Conservation (phyloP, 2,329 filamentous ascomycete species). For the Colletotrichum cereale region DNA sequence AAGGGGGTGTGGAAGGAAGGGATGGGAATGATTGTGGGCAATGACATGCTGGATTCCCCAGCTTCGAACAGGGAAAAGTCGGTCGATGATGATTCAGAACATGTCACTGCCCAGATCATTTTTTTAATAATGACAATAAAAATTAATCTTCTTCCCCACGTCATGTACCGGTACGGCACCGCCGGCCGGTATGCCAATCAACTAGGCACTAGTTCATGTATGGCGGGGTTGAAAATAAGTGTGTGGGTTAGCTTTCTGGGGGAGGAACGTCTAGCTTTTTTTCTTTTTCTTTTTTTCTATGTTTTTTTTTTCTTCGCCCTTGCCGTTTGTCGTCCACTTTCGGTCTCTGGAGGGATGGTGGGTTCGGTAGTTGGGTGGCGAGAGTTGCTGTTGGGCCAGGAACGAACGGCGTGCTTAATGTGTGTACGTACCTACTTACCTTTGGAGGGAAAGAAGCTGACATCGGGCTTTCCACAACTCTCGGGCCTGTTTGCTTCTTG, state of each 20-base stretch:
- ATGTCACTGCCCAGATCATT: background rate
- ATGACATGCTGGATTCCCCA: slow-evolving; percentile 17
- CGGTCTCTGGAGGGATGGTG: slow-evolving; percentile 12
- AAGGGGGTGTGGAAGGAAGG: too few species aligned
- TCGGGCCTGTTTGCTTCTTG: slow-evolving; percentile 1
- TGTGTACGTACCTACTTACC: background rate
- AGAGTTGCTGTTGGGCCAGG: slow-evolving; percentile 32
- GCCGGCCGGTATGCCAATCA: background rate
- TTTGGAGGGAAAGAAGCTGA: background rate
- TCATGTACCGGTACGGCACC: background rate
- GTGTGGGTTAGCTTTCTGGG: slow-evolving; percentile 28
- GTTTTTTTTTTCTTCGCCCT: background rate
- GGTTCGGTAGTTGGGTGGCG: slow-evolving; percentile 38
- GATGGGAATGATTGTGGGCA: background rate
- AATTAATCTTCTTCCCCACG: slow-evolving; percentile 23
- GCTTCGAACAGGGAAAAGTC: background rate
- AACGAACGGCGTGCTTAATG: slow-evolving; percentile 21
- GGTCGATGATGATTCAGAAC: slow-evolving; percentile 26
- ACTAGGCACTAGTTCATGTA: background rate
- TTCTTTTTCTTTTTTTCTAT: background rate
- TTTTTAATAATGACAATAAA: too few species aligned
- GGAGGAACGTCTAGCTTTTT: background rate
- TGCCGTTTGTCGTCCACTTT: background rate
- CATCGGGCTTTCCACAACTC: background rate
- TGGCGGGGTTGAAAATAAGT: slow-evolving; percentile 6